Conservation (phyloP, 2,329 filamentous ascomycete species). For the Emericellopsis cladophorae region DNA sequence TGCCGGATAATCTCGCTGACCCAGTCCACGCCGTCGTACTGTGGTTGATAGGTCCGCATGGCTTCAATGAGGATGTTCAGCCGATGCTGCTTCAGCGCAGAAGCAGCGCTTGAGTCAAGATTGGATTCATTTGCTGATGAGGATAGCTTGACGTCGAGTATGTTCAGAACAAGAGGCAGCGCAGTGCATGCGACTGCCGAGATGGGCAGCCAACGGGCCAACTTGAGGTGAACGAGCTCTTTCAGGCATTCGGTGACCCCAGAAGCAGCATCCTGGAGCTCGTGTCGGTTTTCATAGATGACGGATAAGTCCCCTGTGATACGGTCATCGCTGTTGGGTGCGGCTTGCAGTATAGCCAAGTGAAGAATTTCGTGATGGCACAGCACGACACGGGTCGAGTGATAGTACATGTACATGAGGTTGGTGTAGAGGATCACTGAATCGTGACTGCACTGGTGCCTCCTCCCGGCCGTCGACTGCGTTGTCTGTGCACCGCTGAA, state of each 20-base stretch:
- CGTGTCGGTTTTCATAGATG: slow-evolving; percentile 25
- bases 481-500: slow-evolving; percentile 13
- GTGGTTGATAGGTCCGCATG: slow-evolving; percentile 30
- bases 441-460: slow-evolving; percentile 21
- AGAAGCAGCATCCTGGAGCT: slow-evolving; percentile 29
- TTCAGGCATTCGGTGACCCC: slow-evolving; percentile 32
- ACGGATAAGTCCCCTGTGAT: slow-evolving; percentile 17
- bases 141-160: slow-evolving; percentile 21
- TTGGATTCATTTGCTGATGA: slow-evolving; percentile 9
- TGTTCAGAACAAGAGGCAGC: slow-evolving; percentile 17
- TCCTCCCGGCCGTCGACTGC: slow-evolving; percentile 10
- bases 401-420: slow-evolving; percentile 37
- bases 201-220: slow-evolving; percentile 32
- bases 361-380: slow-evolving; percentile 33
- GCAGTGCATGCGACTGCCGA: slow-evolving; percentile 25
- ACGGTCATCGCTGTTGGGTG: slow-evolving; percentile 16
- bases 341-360: slow-evolving; percentile 24
- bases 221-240: slow-evolving; percentile 29
- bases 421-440: slow-evolving; percentile 31
- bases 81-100: slow-evolving; percentile 26
- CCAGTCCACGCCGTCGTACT: slow-evolving; percentile 31
- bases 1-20: slow-evolving; percentile 28
- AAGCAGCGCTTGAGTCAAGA: slow-evolving; percentile 18
- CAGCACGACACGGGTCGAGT: slow-evolving; percentile 28
- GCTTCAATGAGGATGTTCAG: slow-evolving; percentile 30